Evolutionary conservation across 2,329 filamentous ascomycete species (phyloP).

Genomic region (Fusarium clavum): DNA sequence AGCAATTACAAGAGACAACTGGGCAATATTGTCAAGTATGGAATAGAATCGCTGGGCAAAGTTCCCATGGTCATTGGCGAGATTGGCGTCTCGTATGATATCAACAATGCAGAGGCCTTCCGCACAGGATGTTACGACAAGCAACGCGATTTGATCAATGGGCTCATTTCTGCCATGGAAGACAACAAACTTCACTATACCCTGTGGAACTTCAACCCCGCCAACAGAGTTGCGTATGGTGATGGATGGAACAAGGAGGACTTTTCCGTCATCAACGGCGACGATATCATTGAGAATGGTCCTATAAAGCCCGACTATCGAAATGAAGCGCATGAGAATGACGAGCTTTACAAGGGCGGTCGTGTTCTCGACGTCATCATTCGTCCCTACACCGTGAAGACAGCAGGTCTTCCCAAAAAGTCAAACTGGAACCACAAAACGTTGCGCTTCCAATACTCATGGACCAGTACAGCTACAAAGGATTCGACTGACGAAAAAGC

Average conservation of each 20-base stretch:
- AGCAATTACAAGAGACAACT: slow-evolving; percentile 56
- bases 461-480: slow-evolving; percentile 37
- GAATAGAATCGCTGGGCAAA: slow-evolving; percentile 48
- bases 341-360: slow-evolving; percentile 55
- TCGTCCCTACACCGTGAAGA: slow-evolving; percentile 56
- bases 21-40: slow-evolving; percentile 51
- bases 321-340: slow-evolving; percentile 48
- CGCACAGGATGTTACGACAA: slow-evolving; percentile 53
- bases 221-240: slow-evolving; percentile 53
- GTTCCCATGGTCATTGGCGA: slow-evolving; percentile 56
- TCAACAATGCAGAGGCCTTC: slow-evolving; percentile 53
- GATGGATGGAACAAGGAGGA: slow-evolving; percentile 59
- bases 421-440: slow-evolving; percentile 53
- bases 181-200: slow-evolving; percentile 54
- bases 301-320: slow-evolving; percentile 49
- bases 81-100: slow-evolving; percentile 56
- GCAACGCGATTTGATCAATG: slow-evolving; percentile 55
- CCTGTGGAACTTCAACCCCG: slow-evolving; percentile 56
- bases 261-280: slow-evolving; percentile 55
- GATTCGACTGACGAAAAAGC: slow-evolving; percentile 37
- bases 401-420: slow-evolving; percentile 51
- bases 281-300: slow-evolving; percentile 46
- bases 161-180: slow-evolving; percentile 56
- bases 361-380: slow-evolving; percentile 55
- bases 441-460: slow-evolving; percentile 52